phyloP scores from a whole-genome alignment of 129 eudicot species.

The Arctium minus region DNA sequence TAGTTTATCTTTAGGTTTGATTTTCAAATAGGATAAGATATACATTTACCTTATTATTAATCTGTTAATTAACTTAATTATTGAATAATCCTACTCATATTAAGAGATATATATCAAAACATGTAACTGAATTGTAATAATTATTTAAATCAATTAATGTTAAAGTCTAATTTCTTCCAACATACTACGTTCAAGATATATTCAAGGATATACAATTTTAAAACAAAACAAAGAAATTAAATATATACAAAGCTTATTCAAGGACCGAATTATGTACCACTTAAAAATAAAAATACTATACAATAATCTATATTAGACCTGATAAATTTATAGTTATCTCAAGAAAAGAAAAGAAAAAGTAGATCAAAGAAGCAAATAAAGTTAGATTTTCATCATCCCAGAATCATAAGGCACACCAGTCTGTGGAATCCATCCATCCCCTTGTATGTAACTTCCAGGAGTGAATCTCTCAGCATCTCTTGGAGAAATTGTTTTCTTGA shows the following conservation, averaged over 20 bases:
- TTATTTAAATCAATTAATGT: too few relatives aligned
- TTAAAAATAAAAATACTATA: neutral
- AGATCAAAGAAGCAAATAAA: neutral
- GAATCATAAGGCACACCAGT: slow-evolving; percentile 52
- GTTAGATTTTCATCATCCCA: slow-evolving; percentile 31
- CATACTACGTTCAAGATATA: neutral
- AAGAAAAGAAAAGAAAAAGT: neutral
- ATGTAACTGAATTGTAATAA: too few relatives aligned
- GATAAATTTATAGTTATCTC: neutral
- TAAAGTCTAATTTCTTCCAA: neutral
- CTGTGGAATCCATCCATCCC: slow-evolving; percentile 50
- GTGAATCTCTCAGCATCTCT: slow-evolving; percentile 29
- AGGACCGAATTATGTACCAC: neutral
- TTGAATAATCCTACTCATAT: too few relatives aligned
- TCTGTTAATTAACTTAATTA: too few relatives aligned
- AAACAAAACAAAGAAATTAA: neutral
- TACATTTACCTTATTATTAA: too few relatives aligned
- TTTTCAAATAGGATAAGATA: too few relatives aligned
- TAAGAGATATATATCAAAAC: too few relatives aligned
- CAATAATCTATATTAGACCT: neutral
- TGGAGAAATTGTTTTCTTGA: slow-evolving; percentile 13
- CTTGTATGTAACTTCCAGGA: slow-evolving; percentile 31
- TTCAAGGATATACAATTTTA: neutral
- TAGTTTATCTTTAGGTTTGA: too few relatives aligned
- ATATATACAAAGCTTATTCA: neutral